Evolutionary conservation across 169 alveolate genomes (phyloP).

Genomic region (Cyclospora cayetanensis): DNA sequence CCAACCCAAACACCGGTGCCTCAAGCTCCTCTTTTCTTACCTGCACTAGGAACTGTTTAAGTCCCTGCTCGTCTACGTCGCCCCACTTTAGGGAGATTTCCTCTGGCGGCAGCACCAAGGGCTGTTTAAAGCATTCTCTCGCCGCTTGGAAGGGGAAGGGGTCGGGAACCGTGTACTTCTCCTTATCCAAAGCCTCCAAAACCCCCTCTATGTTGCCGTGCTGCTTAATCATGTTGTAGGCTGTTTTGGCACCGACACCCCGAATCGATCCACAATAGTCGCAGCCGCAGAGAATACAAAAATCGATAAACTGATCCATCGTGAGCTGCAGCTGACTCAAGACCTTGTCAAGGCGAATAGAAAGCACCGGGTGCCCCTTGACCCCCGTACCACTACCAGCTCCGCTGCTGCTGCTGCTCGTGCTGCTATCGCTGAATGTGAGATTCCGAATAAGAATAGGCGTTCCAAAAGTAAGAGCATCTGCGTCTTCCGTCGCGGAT

Average conservation of each 20-base stretch:
- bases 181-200: conserved; percentile 81
- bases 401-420: neutral
- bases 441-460: conserved; percentile 80
- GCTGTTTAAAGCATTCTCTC: conserved; percentile 82
- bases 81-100: conserved; percentile 77
- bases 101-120: conserved; percentile 65
- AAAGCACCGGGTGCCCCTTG: conserved; percentile 76
- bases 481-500: conserved; percentile 98
- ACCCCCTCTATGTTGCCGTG: conserved; percentile 90
- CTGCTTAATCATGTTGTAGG: conserved; percentile 92
- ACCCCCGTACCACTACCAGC: neutral
- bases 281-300: conserved; percentile 98
- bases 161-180: conserved; percentile 78
- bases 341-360: conserved; percentile 81
- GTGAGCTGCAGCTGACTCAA: conserved; percentile 85
- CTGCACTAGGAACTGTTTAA: conserved; percentile 82
- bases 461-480: conserved; percentile 95
- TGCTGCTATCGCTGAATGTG: conserved; percentile 11
- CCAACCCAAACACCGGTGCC: too few species aligned
- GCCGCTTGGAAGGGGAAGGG: conserved; percentile 81
- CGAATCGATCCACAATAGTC: conserved; percentile 95
- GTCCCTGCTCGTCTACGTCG: conserved; percentile 82
- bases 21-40: too few species aligned
- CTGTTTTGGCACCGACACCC: conserved; percentile 96
- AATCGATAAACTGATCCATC: conserved; percentile 95